A percentile compares a stretch with the other conserved stretches of the same genome.
These are phyloP conservation scores for Diospyros lotus DNA, from an alignment of 148 eudicot species.

Conservation along the genomic window DNA sequence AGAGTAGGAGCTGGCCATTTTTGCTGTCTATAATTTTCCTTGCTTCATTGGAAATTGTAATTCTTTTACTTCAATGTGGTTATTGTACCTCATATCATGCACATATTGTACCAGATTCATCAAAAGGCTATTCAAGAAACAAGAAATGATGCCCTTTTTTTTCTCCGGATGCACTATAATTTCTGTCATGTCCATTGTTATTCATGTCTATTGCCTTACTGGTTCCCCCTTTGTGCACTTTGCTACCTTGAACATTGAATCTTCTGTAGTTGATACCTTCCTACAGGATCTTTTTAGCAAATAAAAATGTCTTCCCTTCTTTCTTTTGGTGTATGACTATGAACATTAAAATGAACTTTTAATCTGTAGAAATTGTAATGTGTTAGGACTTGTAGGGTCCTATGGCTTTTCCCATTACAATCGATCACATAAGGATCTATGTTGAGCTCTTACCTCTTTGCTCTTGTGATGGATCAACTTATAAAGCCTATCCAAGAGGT, in stretches of 20 bases:
- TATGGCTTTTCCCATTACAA: too few relatives aligned
- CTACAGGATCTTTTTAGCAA: not conserved
- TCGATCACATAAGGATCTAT: too few relatives aligned
- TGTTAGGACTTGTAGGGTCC: too few relatives aligned
- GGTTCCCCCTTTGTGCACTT: not conserved
- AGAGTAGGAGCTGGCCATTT: not conserved
- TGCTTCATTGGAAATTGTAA: not conserved
- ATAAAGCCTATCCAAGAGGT: too few relatives aligned
- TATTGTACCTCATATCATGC: not conserved
- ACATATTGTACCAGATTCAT: not conserved
- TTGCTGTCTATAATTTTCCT: not conserved
- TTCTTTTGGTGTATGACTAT: not conserved
- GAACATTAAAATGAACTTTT: too few relatives aligned
- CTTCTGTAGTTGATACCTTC: not conserved
- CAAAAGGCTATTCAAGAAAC: not conserved
- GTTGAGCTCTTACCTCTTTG: too few relatives aligned
- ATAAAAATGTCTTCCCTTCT: not conserved
- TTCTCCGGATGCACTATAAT: not conserved
- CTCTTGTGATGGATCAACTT: too few relatives aligned
- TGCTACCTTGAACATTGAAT: conserved; percentile 2
- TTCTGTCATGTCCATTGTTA: not conserved
- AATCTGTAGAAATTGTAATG: too few relatives aligned
- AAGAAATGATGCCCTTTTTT: not conserved
- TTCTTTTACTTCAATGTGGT: not conserved
- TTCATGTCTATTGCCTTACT: not conserved